phyloP scores from a whole-genome alignment of 306 rosid genomes.

The Ormosia semicastrata region DNA sequence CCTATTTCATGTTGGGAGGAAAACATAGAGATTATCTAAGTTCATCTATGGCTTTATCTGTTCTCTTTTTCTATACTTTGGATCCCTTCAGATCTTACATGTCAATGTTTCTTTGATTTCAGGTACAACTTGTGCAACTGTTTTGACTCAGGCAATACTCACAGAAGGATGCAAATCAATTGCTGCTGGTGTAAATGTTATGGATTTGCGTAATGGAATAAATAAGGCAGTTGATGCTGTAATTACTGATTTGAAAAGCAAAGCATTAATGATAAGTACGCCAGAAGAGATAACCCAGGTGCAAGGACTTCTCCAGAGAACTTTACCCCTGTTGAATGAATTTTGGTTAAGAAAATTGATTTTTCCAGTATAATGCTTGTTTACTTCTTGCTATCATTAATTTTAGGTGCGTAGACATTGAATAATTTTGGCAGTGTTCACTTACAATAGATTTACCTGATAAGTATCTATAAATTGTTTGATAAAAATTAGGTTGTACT shows the following conservation, averaged over 20 bases:
- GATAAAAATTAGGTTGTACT: background rate
- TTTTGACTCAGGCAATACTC: conserved; percentile 91
- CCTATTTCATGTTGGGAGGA: background rate
- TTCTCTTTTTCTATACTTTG: background rate
- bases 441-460: background rate
- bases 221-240: conserved; percentile 87
- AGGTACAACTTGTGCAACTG: conserved; percentile 99
- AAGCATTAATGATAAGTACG: conserved; percentile 85
- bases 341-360: conserved; percentile 12
- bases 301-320: conserved; percentile 30
- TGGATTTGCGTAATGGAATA: conserved; percentile 90
- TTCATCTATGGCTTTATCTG: background rate
- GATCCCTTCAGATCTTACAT: background rate
- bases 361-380: background rate
- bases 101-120: conserved; percentile 30
- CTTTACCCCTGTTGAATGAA: conserved; percentile 9
- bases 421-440: background rate
- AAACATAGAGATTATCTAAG: background rate
- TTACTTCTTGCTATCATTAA: background rate
- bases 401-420: conserved; percentile 6
- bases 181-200: conserved; percentile 90
- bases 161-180: conserved; percentile 86
- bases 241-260: conserved; percentile 74
- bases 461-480: background rate
- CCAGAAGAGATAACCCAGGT: conserved; percentile 96